Base-by-base conservation (phyloP, 2,329 filamentous ascomycete genomes). In the Keithomyces neogunnii region DNA sequence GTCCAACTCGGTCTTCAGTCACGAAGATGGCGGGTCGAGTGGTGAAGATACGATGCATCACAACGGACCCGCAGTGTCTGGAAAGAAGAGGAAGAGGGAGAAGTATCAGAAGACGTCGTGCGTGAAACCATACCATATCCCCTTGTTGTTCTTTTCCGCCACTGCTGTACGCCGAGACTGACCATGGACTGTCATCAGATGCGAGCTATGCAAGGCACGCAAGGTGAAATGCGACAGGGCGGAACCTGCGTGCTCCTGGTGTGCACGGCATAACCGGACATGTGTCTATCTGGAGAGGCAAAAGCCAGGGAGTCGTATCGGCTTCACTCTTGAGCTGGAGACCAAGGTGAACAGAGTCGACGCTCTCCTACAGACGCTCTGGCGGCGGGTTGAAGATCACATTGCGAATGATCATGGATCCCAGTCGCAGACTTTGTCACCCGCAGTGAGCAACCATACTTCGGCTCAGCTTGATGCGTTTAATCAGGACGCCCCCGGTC, bases 201-300 rank as follows among this genome's bases (percentile, higher is more conserved):
- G 70, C 57, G 70, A 73, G 59, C 62, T 72, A 45, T 73, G 70
- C 64, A 73, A 73, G 59, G 68, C 69, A 30, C 66, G 70, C 45
- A 73, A 73, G 58, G 70, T 73, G 30, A 73, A 73, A 56, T 73
- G 70, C 59, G 76, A 81, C 60, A 74, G 77, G 51, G 70, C 71
- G 35, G 77, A 80, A 58, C 78, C 78, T 2, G 76, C 76, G n/a
- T 88, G 84, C 66, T 83, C 83, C 28, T 88, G 84, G 84, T 88
- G 84, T 63, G 69, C 80, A 47, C 79, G 84, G 48, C 86, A 88
- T 65, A 77, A 77, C 52, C 80, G 85, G 56, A 59, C 74, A 42
- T 88, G 84, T 63, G 80, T 85, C 63, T 88, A 88, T 63, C 81
- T 80, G 54, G 84, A 86, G 60, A 74, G 84, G 42, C 86, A 86